These are phyloP conservation scores for Colletotrichum liriopes DNA, from an alignment of 2,329 filamentous ascomycete species.

Conservation along the genomic window DNA sequence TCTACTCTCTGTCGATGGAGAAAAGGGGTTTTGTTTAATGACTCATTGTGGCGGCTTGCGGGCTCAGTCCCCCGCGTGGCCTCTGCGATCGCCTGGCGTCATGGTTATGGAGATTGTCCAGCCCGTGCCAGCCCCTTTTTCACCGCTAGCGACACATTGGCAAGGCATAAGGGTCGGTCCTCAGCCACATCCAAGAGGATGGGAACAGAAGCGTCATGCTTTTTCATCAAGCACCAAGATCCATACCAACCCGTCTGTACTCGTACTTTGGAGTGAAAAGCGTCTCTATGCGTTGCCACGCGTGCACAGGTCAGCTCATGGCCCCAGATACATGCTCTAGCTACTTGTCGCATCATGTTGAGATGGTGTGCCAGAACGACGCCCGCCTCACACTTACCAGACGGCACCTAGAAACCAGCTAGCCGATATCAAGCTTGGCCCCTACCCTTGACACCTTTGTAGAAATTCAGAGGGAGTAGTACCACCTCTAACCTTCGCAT, in stretches of 20 bases:
- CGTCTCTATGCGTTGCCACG: background rate
- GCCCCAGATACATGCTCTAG: constrained; percentile 28
- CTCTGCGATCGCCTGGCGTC: constrained; percentile 17
- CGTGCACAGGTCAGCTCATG: constrained; percentile 26
- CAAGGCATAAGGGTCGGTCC: constrained; percentile 39
- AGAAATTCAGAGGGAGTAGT: background rate
- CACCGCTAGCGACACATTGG: constrained; percentile 10
- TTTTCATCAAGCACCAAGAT: constrained; percentile 7
- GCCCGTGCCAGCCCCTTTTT: constrained; percentile 16
- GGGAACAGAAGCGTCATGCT: constrained; percentile 21
- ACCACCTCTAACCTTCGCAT: constrained; percentile 5
- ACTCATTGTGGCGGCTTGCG: constrained; percentile 22
- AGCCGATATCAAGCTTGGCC: constrained; percentile 12
- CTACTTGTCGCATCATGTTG: constrained; percentile 35
- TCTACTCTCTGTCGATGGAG: background rate
- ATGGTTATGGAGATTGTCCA: constrained; percentile 18
- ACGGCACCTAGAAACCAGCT: constrained; percentile 13
- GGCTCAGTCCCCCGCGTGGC: constrained; percentile 10
- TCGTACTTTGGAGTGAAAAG: background rate
- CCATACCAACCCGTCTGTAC: constrained; percentile 9
- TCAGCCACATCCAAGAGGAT: constrained; percentile 39
- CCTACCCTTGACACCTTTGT: background rate
- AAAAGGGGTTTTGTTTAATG: constrained; percentile 1
- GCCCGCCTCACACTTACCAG: constrained; percentile 25
- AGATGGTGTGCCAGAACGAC: constrained; percentile 35